A percentile compares a stretch with the other conserved stretches of the same genome.
Evolutionary conservation across 1,139 yeast species (phyloP).

Genomic region (Zygosaccharomyces sapae): DNA sequence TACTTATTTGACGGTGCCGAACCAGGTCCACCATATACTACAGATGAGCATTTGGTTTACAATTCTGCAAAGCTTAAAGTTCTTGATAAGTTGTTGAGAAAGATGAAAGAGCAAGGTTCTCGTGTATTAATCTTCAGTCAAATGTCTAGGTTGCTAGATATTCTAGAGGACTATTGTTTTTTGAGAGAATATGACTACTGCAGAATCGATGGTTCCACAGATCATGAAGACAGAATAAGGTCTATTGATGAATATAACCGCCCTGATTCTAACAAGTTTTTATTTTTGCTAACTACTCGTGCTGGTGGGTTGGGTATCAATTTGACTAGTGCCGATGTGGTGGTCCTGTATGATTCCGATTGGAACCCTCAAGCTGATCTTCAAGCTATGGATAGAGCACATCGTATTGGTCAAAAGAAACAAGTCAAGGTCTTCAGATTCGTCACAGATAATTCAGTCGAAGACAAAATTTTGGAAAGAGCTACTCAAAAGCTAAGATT

Average conservation of each 20-base stretch:
- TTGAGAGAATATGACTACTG: constrained; percentile 82
- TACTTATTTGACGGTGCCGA: constrained; percentile 97
- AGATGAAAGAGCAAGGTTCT: constrained; percentile 73
- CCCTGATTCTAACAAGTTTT: constrained; percentile 76
- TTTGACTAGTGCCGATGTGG: constrained; percentile 88
- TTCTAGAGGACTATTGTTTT: constrained; percentile 85
- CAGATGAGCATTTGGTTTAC: constrained; percentile 86
- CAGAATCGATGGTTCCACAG: constrained; percentile 92
- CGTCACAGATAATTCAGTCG: constrained; percentile 94
- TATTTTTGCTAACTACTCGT: constrained; percentile 86
- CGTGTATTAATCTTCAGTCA: constrained; percentile 90
- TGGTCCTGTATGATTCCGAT: constrained; percentile 86
- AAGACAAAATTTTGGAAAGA: constrained; percentile 90
- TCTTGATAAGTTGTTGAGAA: constrained; percentile 73
- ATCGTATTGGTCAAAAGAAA: constrained; percentile 94
- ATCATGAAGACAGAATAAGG: constrained; percentile 85
- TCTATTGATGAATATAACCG: constrained; percentile 91
- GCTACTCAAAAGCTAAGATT: constrained; percentile 91
- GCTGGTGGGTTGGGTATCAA: constrained; percentile 99
- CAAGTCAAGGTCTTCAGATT: constrained; percentile 90
- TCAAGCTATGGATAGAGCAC: constrained; percentile 99
- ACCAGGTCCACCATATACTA: constrained; percentile 97
- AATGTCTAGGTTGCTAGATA: constrained; percentile 89
- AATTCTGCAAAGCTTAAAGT: constrained; percentile 91
- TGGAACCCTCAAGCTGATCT: constrained; percentile 99